Base-by-base conservation (phyloP, 148 eudicot species). In the Arctostaphylos glauca region DNA sequence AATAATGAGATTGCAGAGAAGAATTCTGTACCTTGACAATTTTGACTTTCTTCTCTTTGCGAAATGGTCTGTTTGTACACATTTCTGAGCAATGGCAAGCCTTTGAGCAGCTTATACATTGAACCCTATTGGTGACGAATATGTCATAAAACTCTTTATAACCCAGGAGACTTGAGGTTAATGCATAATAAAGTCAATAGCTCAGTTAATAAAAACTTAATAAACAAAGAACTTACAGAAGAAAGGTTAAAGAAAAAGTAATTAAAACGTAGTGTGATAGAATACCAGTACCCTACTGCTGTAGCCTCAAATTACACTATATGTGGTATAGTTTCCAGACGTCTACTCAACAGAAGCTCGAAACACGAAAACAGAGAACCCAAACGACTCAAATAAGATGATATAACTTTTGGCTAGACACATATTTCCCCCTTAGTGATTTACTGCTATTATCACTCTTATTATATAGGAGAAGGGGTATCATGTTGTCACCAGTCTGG, bases 81-180 rank as follows among this genome's bases (percentile, higher is more conserved):
- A 84, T 89, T 52, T 93, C 94, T 5, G 97, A 93, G 90, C 99
- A 96, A 78, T 43, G 88, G 84, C 99, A 96, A 80, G 92, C 88
- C 84, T 88, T 96, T 72, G 98, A 96, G 87, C 99, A 96, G 88
- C 98, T 94, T 81, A 96, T 96, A 84, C 92, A 91, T 84, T 96
- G 99, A 81, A 91, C 95, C 93, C 99, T 96, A 84, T 81, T 44
- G 70, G 84, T 74, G 43, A 79, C 7, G 47, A 50, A 62, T 43
- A 25, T 52, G 16, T 50, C 14, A 68, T 9, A 19, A 80, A 2
- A 64, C 44, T 21, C 43, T n/a, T 23, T 6, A 62, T 38, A n/a
- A 79, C 16, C 81, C 41, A 62, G 3, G 14, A 44, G 43, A 47
- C 54, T 60, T 46, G 43, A 62, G 5, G 5, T 47, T n/a, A 21